These are phyloP conservation scores for Talaromyces atroroseus DNA, from an alignment of 2,329 filamentous ascomycete genomes.

Conservation along the genomic window DNA sequence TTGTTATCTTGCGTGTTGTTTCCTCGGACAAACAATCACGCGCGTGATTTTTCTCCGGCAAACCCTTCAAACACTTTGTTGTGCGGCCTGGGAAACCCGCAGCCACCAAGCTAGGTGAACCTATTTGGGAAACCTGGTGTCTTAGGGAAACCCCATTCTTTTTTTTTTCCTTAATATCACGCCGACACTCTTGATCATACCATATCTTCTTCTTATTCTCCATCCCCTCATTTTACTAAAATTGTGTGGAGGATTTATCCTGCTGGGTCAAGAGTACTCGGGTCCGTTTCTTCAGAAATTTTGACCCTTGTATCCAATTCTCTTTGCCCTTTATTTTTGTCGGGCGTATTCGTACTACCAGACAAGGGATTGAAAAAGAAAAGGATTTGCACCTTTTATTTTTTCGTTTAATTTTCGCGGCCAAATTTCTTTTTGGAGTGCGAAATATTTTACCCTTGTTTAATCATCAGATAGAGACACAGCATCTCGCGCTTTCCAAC, in stretches of 20 bases:
- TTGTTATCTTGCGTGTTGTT: constrained; percentile 3
- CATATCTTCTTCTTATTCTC: background rate
- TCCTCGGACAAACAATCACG: background rate
- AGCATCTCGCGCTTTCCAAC: constrained; percentile 21
- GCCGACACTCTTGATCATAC: background rate
- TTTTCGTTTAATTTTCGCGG: background rate
- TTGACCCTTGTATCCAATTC: background rate
- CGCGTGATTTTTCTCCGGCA: background rate
- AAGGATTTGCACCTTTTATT: background rate
- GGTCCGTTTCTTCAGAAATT: background rate
- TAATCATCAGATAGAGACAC: background rate
- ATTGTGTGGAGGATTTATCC: background rate
- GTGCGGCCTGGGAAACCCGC: background rate
- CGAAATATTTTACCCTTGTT: background rate
- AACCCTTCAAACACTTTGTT: background rate
- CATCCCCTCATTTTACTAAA: background rate
- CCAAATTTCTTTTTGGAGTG: background rate
- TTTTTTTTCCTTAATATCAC: background rate
- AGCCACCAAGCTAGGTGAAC: background rate
- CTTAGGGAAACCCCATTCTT: background rate
- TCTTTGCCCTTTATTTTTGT: background rate
- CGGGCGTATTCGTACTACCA: background rate
- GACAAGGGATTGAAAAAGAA: background rate
- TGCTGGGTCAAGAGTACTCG: background rate
- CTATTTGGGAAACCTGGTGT: background rate